Evolutionary conservation across 164 flowering plant species (phyloP).

Genomic region (Hamamelis virginiana): DNA sequence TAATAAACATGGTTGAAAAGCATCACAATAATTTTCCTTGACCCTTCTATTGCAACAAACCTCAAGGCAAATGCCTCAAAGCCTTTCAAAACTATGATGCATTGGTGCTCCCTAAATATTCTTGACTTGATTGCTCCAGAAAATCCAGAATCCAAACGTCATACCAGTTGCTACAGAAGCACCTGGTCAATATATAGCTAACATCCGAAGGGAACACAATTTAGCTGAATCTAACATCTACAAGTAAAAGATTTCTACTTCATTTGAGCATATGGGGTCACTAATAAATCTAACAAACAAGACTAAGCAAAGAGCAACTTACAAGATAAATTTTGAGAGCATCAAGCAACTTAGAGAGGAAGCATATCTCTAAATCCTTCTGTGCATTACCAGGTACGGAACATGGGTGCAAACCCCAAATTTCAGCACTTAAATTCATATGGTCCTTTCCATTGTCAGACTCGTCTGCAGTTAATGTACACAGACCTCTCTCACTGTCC

Average conservation of each 20-base stretch:
- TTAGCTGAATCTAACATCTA: conserved; percentile 3
- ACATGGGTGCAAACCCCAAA: conserved; percentile 54
- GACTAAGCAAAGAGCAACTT: conserved; percentile 26
- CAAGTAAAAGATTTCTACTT: background rate
- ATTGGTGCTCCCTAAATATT: background rate
- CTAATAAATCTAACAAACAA: conserved; percentile 5
- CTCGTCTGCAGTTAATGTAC: conserved; percentile 24
- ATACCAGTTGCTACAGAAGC: background rate
- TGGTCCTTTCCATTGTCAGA: conserved; percentile 32
- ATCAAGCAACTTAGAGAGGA: conserved; percentile 74
- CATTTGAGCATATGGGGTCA: background rate
- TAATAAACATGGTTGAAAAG: too few relatives aligned
- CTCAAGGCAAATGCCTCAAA: background rate
- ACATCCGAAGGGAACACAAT: background rate
- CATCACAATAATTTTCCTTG: conserved; percentile 1
- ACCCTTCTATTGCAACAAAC: background rate
- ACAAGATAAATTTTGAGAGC: conserved; percentile 69
- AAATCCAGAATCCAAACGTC: background rate
- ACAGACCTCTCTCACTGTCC: conserved; percentile 27
- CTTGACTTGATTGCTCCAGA: background rate
- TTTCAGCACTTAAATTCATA: conserved; percentile 29
- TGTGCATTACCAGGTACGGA: conserved; percentile 16
- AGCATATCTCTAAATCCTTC: conserved; percentile 49
- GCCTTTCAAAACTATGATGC: background rate
- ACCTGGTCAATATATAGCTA: background rate